These are phyloP conservation scores for Suillus fuscotomentosus DNA, from an alignment of 768 basidiomycete genomes.

Conservation along the genomic window DNA sequence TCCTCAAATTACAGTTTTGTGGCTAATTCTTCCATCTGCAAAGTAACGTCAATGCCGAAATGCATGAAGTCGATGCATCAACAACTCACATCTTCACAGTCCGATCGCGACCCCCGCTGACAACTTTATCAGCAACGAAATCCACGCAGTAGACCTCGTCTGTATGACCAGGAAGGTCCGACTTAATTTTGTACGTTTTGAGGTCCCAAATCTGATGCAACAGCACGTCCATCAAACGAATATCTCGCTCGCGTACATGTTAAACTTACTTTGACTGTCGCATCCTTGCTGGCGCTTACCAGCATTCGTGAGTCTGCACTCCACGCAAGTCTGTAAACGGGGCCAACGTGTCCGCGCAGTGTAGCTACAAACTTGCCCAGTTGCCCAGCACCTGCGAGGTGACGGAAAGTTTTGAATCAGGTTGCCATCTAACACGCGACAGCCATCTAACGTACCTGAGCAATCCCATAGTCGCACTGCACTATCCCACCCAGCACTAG, in stretches of 20 bases:
- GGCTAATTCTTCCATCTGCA: constrained; percentile 31
- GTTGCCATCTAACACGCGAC: neutral
- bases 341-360: constrained; percentile 88
- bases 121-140: constrained; percentile 98
- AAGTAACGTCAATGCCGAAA: constrained; percentile 1
- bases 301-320: constrained; percentile 90
- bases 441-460: constrained; percentile 44
- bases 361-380: constrained; percentile 89
- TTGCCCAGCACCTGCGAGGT: constrained; percentile 36
- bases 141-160: constrained; percentile 99
- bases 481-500: constrained; percentile 88
- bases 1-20: neutral
- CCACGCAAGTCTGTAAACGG: constrained; percentile 95
- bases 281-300: constrained; percentile 94
- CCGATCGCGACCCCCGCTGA: constrained; percentile 92
- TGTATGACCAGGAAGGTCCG: constrained; percentile 92
- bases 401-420: neutral
- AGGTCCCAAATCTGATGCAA: constrained; percentile 87
- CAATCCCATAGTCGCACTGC: constrained; percentile 92
- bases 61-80: neutral
- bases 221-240: neutral
- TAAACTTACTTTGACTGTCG: constrained; percentile 81
- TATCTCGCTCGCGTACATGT: neutral
- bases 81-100: constrained; percentile 90
- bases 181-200: constrained; percentile 93